Conservation (phyloP, 129 eudicot species). For the Artemisia tridentata region DNA sequence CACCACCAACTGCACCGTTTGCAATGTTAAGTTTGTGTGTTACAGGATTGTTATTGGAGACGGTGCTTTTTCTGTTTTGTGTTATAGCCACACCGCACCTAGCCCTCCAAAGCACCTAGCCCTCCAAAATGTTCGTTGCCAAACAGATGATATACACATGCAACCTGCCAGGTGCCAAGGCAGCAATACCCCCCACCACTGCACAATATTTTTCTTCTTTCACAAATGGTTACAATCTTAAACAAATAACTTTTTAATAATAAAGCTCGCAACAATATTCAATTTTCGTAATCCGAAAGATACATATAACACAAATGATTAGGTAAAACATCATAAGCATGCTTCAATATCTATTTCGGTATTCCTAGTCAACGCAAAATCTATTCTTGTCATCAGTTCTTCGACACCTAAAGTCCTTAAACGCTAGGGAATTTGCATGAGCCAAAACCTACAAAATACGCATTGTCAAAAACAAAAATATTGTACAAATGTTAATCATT, state of each 20-base stretch:
- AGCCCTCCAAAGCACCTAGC: too few relatives aligned
- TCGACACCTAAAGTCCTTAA: constrained; percentile 14
- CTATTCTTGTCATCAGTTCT: background rate
- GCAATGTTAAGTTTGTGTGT: too few relatives aligned
- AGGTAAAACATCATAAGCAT: background rate
- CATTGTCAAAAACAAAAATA: background rate
- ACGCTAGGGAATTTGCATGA: constrained; percentile 72
- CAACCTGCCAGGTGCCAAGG: too few relatives aligned
- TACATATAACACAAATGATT: constrained; percentile 7
- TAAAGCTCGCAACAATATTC: background rate
- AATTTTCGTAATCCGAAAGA: constrained; percentile 10
- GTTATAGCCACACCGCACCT: too few relatives aligned
- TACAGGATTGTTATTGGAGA: too few relatives aligned
- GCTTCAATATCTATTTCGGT: background rate
- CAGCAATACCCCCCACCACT: too few relatives aligned
- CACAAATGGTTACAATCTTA: background rate
- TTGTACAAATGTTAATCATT: background rate
- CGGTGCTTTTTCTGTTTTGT: too few relatives aligned
- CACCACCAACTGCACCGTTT: too few relatives aligned
- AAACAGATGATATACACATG: too few relatives aligned
- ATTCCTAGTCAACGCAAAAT: background rate
- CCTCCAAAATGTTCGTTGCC: too few relatives aligned
- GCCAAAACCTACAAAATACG: constrained; percentile 68
- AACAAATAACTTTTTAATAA: background rate
- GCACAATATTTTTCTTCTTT: too few relatives aligned